Evolutionary conservation across 2,329 filamentous ascomycete species (phyloP).

Genomic region (Ceratocystiopsis minuta): DNA sequence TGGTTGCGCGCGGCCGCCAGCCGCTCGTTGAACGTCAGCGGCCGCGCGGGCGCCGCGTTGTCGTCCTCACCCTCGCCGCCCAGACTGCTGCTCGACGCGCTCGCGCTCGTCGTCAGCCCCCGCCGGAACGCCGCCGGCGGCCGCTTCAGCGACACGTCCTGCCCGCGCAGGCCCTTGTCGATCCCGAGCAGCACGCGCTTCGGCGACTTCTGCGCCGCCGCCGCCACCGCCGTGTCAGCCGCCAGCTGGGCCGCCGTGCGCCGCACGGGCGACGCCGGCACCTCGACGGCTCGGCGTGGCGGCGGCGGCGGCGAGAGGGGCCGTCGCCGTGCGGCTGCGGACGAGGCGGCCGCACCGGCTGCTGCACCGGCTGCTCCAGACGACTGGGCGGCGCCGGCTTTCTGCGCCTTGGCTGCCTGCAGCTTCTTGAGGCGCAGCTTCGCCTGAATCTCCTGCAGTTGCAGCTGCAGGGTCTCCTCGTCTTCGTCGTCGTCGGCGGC

Average conservation of each 20-base stretch:
- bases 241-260: constrained; percentile 16
- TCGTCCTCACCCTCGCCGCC: background rate
- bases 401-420: constrained; percentile 41
- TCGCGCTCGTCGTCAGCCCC: constrained; percentile 1
- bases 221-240: constrained; percentile 23
- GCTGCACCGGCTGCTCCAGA: background rate
- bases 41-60: constrained; percentile 13
- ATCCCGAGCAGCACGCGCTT: constrained; percentile 69
- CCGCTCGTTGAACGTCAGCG: constrained; percentile 63
- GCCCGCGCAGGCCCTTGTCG: constrained; percentile 66
- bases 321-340: background rate
- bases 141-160: constrained; percentile 69
- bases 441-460: constrained; percentile 77
- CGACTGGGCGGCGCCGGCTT: constrained; percentile 6
- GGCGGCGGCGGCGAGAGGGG: constrained; percentile 2
- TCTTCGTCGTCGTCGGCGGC: constrained; percentile 52
- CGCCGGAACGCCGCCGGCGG: constrained; percentile 32
- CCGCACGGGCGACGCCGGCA: constrained; percentile 59
- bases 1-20: constrained; percentile 51
- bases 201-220: constrained; percentile 52
- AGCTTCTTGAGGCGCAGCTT: constrained; percentile 74
- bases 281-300: constrained; percentile 33
- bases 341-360: constrained; percentile 1
- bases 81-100: background rate
- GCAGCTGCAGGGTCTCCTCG: constrained; percentile 74